Percentiles rank a stretch among this genome's conserved stretches.
Evolutionary conservation across 192 early-diverging fungal species (phyloP).

Genomic region (Phlyctochytrium bullatum): DNA sequence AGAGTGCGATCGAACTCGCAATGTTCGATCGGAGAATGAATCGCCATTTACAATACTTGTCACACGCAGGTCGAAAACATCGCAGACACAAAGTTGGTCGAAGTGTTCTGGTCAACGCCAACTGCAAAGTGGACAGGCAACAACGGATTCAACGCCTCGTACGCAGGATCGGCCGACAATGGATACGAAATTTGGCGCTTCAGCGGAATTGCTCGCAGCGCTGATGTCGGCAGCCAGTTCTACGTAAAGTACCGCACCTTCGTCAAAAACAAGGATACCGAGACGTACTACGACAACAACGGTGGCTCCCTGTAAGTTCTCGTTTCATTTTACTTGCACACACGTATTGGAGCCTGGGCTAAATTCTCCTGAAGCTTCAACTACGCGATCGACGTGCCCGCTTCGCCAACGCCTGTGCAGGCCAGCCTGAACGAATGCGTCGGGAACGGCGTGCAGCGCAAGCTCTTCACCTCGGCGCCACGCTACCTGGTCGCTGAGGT

Average conservation of each 20-base stretch:
- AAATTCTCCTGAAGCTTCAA: no score
- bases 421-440: not conserved
- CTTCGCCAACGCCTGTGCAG: not conserved
- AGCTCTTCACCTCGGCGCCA: not conserved
- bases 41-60: no score
- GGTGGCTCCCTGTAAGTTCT: not conserved
- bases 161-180: not conserved
- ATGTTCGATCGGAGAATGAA: no score
- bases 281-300: not conserved
- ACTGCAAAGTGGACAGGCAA: not conserved
- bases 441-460: not conserved
- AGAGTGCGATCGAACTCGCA: no score
- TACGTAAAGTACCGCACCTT: not conserved
- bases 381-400: not conserved
- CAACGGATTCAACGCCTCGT: not conserved
- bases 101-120: not conserved
- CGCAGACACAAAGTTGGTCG: not conserved
- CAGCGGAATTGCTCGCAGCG: not conserved
- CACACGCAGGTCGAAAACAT: no score
- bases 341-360: no score
- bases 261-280: no score
- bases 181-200: not conserved
- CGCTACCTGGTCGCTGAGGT: slow-evolving; percentile 15
- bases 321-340: no score
- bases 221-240: not conserved